Evolutionary conservation across 2,329 filamentous ascomycete species (phyloP).

Genomic region (Trichoderma polysporum): DNA sequence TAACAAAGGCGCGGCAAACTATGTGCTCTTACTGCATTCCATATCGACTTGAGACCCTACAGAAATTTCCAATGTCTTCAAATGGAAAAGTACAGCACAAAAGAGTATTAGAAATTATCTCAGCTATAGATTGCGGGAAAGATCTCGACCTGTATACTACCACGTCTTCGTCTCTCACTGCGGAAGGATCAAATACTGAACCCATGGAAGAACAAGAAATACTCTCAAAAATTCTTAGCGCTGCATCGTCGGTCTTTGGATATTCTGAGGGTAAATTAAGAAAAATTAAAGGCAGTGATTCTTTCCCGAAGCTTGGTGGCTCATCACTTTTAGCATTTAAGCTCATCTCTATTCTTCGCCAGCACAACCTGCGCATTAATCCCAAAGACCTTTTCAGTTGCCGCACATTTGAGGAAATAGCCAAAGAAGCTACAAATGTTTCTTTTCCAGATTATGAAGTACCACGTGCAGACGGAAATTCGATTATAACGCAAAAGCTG

Average conservation of each 20-base stretch:
- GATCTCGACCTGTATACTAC: background rate
- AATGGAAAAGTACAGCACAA: conserved; percentile 17
- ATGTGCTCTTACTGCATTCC: conserved; percentile 18
- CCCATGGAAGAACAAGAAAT: background rate
- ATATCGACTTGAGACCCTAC: background rate
- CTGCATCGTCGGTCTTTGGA: background rate
- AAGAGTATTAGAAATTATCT: background rate
- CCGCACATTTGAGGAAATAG: conserved; percentile 6
- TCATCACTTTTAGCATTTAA: conserved; percentile 19
- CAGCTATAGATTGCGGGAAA: background rate
- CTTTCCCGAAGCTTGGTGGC: conserved; percentile 11
- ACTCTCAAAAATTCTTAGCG: background rate
- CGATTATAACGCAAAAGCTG: background rate
- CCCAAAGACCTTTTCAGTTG: conserved; percentile 10
- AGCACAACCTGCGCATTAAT: background rate
- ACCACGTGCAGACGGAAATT: background rate
- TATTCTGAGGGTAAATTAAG: background rate
- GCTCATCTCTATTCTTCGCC: conserved; percentile 12
- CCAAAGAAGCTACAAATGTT: background rate
- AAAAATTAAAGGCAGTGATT: background rate
- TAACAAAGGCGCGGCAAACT: background rate
- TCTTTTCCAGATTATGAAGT: background rate
- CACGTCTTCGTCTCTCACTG: background rate
- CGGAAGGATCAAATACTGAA: background rate
- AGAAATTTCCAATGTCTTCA: conserved; percentile 1